phyloP scores from a whole-genome alignment of 306 rosid genomes.

The Ziziphus jujuba region DNA sequence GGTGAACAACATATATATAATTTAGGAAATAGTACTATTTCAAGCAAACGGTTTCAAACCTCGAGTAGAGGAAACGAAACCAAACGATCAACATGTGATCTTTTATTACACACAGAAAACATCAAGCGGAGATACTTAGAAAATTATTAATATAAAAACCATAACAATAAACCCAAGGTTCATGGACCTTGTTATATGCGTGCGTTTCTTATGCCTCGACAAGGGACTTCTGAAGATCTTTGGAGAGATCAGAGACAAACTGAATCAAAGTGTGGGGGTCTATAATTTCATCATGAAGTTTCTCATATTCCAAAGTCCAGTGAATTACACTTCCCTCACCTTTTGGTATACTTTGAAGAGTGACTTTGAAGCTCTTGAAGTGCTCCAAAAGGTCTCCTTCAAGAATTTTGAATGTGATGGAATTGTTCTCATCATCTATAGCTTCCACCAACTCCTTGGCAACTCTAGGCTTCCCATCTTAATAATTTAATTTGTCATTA shows the following conservation, averaged over 20 bases:
- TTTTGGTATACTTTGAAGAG: constrained; percentile 25
- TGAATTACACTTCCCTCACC: constrained; percentile 31
- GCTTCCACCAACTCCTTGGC: constrained; percentile 39
- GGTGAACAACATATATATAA: too few species aligned
- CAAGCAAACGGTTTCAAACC: too few species aligned
- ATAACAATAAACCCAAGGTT: too few species aligned
- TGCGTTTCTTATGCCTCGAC: background rate
- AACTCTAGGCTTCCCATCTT: constrained; percentile 38
- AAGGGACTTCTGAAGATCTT: constrained; percentile 31
- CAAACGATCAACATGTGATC: too few species aligned
- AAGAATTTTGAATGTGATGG: constrained; percentile 31
- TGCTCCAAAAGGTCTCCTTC: constrained; percentile 36
- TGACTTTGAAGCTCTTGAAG: constrained; percentile 28
- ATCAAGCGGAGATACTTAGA: too few species aligned
- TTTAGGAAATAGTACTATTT: too few species aligned
- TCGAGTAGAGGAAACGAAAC: too few species aligned
- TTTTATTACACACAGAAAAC: too few species aligned
- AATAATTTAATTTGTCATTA: too few species aligned
- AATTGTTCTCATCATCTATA: constrained; percentile 33
- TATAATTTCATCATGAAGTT: constrained; percentile 25
- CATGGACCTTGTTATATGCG: too few species aligned
- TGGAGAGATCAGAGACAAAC: constrained; percentile 1
- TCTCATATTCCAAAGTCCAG: constrained; percentile 46
- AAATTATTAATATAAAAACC: too few species aligned
- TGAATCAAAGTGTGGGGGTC: constrained; percentile 43